Conservation (phyloP, 495 filamentous ascomycete species). For the Cercophora samala region DNA sequence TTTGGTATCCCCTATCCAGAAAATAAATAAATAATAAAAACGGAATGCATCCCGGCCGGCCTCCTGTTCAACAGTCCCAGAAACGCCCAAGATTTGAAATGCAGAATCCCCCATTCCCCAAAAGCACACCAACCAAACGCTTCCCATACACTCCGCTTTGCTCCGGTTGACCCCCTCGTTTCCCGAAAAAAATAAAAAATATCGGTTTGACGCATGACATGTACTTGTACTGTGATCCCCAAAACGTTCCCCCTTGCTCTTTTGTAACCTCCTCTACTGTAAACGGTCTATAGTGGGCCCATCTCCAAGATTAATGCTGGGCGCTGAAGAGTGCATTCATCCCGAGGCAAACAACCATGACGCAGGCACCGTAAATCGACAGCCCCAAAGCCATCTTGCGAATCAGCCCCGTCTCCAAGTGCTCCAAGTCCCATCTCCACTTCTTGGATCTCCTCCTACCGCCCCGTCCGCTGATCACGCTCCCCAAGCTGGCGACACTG, state of each 20-base stretch:
- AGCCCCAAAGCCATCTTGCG: conserved; percentile 70
- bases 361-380: conserved; percentile 75
- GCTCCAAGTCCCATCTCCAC: conserved; percentile 51
- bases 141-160: background rate
- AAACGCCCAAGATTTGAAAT: background rate
- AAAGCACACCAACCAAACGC: background rate
- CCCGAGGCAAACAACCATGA: conserved; percentile 84
- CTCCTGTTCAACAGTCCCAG: background rate
- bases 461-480: conserved; percentile 35
- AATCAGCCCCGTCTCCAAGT: conserved; percentile 54
- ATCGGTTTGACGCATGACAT: conserved; percentile 1
- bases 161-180: background rate
- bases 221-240: background rate
- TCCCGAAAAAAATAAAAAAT: background rate
- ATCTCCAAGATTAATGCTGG: conserved; percentile 5
- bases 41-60: background rate
- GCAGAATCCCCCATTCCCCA: background rate
- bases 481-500: conserved; percentile 45
- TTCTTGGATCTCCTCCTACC: conserved; percentile 31
- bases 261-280: background rate
- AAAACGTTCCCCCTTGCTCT: background rate
- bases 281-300: background rate
- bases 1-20: background rate
- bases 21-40: background rate
- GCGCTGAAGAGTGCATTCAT: conserved; percentile 58